These are phyloP conservation scores for Daldinia concentrica DNA, from an alignment of 495 filamentous ascomycete species.

Conservation along the genomic window DNA sequence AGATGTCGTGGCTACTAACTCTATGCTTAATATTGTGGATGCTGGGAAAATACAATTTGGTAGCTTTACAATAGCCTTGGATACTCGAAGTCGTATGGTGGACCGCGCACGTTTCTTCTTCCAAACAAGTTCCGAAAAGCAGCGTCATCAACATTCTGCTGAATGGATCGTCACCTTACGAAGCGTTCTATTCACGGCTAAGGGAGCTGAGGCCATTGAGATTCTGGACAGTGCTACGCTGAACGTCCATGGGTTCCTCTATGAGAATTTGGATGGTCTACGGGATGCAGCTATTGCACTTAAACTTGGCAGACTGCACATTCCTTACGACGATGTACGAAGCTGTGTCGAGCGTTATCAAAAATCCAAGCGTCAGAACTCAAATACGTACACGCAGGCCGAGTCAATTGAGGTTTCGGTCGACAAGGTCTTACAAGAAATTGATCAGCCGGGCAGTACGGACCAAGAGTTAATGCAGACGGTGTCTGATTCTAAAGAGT, in stretches of 20 bases:
- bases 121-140: slow-evolving; percentile 72
- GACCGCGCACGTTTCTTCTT: slow-evolving; percentile 91
- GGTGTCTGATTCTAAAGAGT: slow-evolving; percentile 92
- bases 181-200: slow-evolving; percentile 85
- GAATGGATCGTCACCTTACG: slow-evolving; percentile 92
- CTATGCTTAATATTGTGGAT: slow-evolving; percentile 74
- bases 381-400: slow-evolving; percentile 39
- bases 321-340: slow-evolving; percentile 87
- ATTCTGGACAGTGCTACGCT: slow-evolving; percentile 86
- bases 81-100: slow-evolving; percentile 89
- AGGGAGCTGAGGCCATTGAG: slow-evolving; percentile 87
- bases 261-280: slow-evolving; percentile 85
- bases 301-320: slow-evolving; percentile 87
- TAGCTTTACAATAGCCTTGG: slow-evolving; percentile 83
- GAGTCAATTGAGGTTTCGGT: slow-evolving; percentile 69
- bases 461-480: slow-evolving; percentile 82
- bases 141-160: slow-evolving; percentile 79
- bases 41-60: slow-evolving; percentile 88
- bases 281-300: slow-evolving; percentile 89
- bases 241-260: slow-evolving; percentile 92
- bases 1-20: slow-evolving; percentile 86
- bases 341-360: slow-evolving; percentile 64
- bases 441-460: slow-evolving; percentile 74
- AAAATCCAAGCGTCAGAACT: slow-evolving; percentile 46
- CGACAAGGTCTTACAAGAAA: slow-evolving; percentile 79